phyloP scores from a whole-genome alignment of 768 basidiomycete species.

The Pisolithus marmoratus region DNA sequence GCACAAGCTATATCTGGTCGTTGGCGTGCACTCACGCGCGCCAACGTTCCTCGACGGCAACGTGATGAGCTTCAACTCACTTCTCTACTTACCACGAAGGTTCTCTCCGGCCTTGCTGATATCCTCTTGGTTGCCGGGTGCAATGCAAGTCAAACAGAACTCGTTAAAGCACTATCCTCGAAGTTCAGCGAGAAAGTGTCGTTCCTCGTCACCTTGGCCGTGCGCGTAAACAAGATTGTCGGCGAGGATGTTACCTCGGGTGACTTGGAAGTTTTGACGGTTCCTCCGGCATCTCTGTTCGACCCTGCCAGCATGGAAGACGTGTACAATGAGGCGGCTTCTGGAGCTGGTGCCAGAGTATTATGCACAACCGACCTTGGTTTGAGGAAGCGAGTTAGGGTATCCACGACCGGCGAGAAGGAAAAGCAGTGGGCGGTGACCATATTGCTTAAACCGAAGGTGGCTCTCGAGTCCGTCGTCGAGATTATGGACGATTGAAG shows the following conservation, averaged over 20 bases:
- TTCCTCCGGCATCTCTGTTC: constrained; percentile 19
- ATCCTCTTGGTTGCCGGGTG: constrained; percentile 27
- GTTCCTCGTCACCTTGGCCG: constrained; percentile 39
- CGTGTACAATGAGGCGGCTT: constrained; percentile 24
- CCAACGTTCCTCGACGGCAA: constrained; percentile 20
- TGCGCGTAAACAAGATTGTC: constrained; percentile 39
- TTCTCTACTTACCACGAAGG: constrained; percentile 18
- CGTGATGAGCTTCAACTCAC: constrained; percentile 18
- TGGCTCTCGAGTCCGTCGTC: constrained; percentile 33
- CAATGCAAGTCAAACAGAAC: constrained; percentile 12
- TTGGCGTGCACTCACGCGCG: constrained; percentile 39
- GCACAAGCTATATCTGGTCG: constrained; percentile 39
- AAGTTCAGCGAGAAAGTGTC: constrained; percentile 41
- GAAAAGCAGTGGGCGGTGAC: constrained; percentile 25
- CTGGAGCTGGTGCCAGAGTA: constrained; percentile 16
- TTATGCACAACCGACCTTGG: constrained; percentile 35
- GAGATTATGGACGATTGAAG: constrained; percentile 29
- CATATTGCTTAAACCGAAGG: constrained; percentile 33
- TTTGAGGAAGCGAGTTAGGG: constrained; percentile 25
- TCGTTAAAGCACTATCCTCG: constrained; percentile 35
- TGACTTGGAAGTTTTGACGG: constrained; percentile 25
- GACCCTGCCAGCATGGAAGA: constrained; percentile 26
- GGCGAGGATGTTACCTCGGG: constrained; percentile 27
- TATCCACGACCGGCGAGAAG: constrained; percentile 18
- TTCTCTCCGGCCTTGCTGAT: constrained; percentile 22